These are phyloP conservation scores for Colletotrichum tropicicola DNA, from an alignment of 2,329 filamentous ascomycete species.

Conservation along the genomic window DNA sequence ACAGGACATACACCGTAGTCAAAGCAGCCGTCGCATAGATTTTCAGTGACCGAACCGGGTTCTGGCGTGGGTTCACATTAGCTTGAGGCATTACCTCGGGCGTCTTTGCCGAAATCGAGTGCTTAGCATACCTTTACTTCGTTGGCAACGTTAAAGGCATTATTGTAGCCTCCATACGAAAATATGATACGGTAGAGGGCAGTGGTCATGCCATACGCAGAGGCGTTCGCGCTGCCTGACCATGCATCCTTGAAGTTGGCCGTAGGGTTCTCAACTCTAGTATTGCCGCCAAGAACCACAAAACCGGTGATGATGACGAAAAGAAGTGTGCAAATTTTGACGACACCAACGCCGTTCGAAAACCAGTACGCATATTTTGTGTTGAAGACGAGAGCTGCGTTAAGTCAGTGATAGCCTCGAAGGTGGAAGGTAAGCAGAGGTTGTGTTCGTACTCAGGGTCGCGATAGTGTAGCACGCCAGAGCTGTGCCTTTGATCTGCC, in stretches of 20 bases:
- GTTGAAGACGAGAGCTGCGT: conserved; percentile 35
- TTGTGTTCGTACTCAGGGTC: conserved; percentile 28
- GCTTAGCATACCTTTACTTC: conserved; percentile 52
- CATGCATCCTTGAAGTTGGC: conserved; percentile 43
- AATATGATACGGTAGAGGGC: conserved; percentile 21
- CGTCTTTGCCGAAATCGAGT: not conserved
- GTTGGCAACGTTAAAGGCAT: conserved; percentile 70
- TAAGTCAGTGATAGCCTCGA: no score
- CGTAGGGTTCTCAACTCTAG: conserved; percentile 40
- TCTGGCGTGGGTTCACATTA: conserved; percentile 41
- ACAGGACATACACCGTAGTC: conserved; percentile 59
- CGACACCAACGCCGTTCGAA: conserved; percentile 62
- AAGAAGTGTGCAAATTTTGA: conserved; percentile 61
- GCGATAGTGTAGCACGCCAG: conserved; percentile 70
- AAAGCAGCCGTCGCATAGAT: conserved; percentile 59
- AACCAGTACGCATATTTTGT: conserved; percentile 66
- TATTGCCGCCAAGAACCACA: conserved; percentile 8
- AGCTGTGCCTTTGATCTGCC: conserved; percentile 74
- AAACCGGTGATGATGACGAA: conserved; percentile 10
- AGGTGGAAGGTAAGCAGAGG: no score
- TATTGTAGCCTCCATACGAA: conserved; percentile 55
- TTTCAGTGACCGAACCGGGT: conserved; percentile 64
- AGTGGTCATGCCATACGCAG: conserved; percentile 10
- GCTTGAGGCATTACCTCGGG: not conserved
- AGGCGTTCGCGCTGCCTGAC: conserved; percentile 13